These are phyloP conservation scores for Musa balbisiana DNA, from an alignment of 202 grass and related monocot species.

Conservation along the genomic window DNA sequence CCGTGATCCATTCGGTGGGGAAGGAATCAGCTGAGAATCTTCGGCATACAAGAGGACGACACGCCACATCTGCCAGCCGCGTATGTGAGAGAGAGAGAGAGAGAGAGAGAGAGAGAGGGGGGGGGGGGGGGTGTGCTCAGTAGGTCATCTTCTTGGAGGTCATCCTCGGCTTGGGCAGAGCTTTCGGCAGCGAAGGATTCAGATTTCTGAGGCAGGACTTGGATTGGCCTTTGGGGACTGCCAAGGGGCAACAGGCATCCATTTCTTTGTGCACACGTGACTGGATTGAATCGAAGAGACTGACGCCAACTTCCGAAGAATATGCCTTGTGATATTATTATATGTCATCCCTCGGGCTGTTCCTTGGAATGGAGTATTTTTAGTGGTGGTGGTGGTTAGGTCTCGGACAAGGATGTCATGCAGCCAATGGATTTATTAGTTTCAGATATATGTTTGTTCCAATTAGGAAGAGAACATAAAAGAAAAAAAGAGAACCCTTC, in stretches of 20 bases:
- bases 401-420: not conserved
- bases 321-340: conserved; percentile 1
- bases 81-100: not conserved
- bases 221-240: not conserved
- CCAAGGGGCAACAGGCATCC: not conserved
- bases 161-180: not conserved
- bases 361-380: not conserved
- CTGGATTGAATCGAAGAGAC: not conserved
- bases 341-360: not conserved
- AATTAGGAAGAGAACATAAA: too few relatives aligned
- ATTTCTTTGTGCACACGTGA: not conserved
- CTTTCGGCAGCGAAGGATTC: not conserved
- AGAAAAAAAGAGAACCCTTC: too few relatives aligned
- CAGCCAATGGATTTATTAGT: not conserved
- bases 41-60: not conserved
- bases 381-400: not conserved
- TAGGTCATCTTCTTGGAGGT: not conserved
- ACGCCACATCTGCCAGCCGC: not conserved
- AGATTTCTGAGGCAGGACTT: not conserved
- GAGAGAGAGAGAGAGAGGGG: too few relatives aligned
- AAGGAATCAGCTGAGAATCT: not conserved
- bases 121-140: too few relatives aligned
- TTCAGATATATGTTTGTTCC: not conserved
- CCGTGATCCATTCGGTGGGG: not conserved
- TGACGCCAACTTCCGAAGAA: not conserved